Conservation (phyloP, 2,329 filamentous ascomycete genomes). For the Penicillium brasilianum region DNA sequence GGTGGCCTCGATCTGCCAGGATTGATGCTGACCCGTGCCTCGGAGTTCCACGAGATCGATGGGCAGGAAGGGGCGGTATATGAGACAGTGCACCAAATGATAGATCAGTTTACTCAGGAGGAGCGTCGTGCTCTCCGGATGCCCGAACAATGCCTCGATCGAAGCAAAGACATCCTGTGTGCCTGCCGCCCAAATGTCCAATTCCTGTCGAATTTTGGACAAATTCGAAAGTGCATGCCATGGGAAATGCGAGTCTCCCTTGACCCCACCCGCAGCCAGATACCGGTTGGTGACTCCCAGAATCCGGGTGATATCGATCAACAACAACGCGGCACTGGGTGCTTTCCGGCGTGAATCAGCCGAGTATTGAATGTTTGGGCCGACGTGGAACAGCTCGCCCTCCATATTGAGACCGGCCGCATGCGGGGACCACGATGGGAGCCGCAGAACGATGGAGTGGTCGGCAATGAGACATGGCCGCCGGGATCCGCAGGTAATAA, state of each 20-base stretch:
- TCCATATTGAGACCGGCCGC: conserved; percentile 68
- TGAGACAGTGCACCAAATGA: conserved; percentile 82
- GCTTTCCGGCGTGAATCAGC: conserved; percentile 70
- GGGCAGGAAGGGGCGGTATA: conserved; percentile 85
- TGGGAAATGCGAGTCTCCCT: conserved; percentile 87
- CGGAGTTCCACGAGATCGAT: conserved; percentile 82
- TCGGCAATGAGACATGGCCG: conserved; percentile 80
- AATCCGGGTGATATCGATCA: conserved; percentile 83
- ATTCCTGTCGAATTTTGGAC: conserved; percentile 82
- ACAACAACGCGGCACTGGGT: conserved; percentile 77
- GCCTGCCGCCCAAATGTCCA: conserved; percentile 83
- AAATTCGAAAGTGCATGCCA: conserved; percentile 87
- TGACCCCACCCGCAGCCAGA: conserved; percentile 81
- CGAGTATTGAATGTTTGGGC: conserved; percentile 76
- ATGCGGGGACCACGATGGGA: conserved; percentile 74
- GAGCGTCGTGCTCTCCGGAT: conserved; percentile 76
- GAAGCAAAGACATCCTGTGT: conserved; percentile 80
- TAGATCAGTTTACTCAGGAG: conserved; percentile 86
- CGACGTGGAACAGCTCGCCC: conserved; percentile 80
- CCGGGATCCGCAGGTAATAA: conserved; percentile 79
- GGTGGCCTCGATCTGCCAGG: conserved; percentile 90
- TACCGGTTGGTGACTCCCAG: conserved; percentile 84
- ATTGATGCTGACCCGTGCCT: conserved; percentile 81
- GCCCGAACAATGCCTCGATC: conserved; percentile 74
- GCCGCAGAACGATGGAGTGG: conserved; percentile 72